Percentiles rank a stretch among this genome's conserved stretches.
These are phyloP conservation scores for Nicotiana attenuata DNA, from an alignment of 257 asterid genomes.

Conservation along the genomic window DNA sequence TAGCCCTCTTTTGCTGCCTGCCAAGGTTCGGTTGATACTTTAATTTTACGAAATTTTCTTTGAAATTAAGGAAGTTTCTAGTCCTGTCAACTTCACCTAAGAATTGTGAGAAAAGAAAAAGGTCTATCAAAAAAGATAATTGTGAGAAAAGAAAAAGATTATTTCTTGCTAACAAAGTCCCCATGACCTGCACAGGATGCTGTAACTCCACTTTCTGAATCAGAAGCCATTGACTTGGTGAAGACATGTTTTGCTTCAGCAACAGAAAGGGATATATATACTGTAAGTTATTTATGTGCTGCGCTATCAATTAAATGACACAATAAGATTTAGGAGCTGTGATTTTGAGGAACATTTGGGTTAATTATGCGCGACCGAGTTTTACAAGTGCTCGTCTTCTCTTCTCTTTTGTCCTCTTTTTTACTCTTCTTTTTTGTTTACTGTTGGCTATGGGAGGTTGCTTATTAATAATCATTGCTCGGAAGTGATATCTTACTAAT, in stretches of 20 bases:
- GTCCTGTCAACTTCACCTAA: not conserved
- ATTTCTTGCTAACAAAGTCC: not conserved
- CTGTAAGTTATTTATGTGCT: constrained; percentile 26
- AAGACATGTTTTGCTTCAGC: constrained; percentile 49
- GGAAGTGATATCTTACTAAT: not conserved
- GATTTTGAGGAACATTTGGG: not conserved
- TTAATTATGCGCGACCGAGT: not conserved
- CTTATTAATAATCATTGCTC: not conserved
- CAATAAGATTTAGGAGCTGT: not conserved
- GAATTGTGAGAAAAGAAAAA: not conserved
- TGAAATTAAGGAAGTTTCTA: not conserved
- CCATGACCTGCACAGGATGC: constrained; percentile 30
- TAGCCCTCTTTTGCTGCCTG: constrained; percentile 36
- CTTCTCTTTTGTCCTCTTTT: not conserved
- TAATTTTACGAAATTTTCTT: not conserved
- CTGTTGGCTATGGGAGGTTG: not conserved
- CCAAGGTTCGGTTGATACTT: constrained; percentile 14
- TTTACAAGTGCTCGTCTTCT: not conserved
- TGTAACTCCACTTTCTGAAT: constrained; percentile 44
- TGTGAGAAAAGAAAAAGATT: not conserved
- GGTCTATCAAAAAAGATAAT: too few relatives aligned
- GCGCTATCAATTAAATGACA: not conserved
- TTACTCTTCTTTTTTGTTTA: not conserved
- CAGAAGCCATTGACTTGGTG: constrained; percentile 41
- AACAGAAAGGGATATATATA: constrained; percentile 43